Conservation (phyloP, 179 eudicot species). For the Beta macrorhiza region DNA sequence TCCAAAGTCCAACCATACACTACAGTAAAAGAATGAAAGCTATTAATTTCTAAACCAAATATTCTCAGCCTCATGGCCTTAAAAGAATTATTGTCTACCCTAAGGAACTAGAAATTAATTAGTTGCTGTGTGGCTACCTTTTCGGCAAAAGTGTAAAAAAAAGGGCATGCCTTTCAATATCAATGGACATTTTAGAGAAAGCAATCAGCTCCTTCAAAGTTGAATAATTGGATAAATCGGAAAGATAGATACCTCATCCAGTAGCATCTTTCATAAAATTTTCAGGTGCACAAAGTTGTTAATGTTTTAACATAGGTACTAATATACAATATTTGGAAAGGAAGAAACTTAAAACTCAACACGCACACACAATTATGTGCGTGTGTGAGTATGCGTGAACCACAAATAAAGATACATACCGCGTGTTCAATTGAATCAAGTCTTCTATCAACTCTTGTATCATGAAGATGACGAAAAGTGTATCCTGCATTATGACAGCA, state of each 20-base stretch:
- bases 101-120: not conserved
- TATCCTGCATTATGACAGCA: constrained; percentile 62
- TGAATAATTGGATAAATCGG: not conserved
- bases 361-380: not conserved
- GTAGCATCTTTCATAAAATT: not conserved
- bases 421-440: constrained; percentile 85
- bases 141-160: not conserved
- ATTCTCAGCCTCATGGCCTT: not conserved
- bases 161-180: not conserved
- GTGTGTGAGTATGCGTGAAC: not conserved
- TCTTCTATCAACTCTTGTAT: constrained; percentile 64
- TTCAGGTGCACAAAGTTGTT: not conserved
- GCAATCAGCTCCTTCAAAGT: not conserved
- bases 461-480: constrained; percentile 79
- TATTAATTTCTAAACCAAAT: not conserved
- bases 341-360: too few species aligned
- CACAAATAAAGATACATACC: constrained; percentile 43
- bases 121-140: not conserved
- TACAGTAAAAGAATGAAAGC: not conserved
- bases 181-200: not conserved
- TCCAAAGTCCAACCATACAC: not conserved
- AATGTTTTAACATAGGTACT: not conserved
- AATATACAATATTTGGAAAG: too few species aligned
- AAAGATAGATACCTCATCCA: not conserved
- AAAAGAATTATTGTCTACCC: too few species aligned